These are phyloP conservation scores for Piloderma croceum DNA, from an alignment of 768 basidiomycete species.

Conservation along the genomic window DNA sequence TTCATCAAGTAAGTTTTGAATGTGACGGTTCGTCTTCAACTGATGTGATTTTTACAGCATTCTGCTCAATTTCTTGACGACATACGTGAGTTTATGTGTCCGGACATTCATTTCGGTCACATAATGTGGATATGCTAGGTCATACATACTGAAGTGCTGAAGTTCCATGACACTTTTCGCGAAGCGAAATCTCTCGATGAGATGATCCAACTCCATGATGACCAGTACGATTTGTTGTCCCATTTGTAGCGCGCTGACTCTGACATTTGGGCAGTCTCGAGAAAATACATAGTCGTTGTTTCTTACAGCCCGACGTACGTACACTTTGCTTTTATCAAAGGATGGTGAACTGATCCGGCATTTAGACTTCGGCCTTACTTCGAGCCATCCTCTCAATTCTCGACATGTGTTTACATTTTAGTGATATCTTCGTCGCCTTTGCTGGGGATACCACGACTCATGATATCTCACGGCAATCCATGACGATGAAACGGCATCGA, in stretches of 20 bases:
- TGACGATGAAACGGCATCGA: conserved; percentile 52
- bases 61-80: conserved; percentile 65
- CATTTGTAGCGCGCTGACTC: neutral
- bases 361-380: conserved; percentile 58
- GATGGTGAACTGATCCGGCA: conserved; percentile 2
- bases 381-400: conserved; percentile 63
- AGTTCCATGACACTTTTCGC: conserved; percentile 53
- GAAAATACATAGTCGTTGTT: conserved; percentile 54
- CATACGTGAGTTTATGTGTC: conserved; percentile 44
- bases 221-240: conserved; percentile 46
- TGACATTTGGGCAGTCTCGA: conserved; percentile 47
- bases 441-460: conserved; percentile 56
- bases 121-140: conserved; percentile 48
- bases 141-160: conserved; percentile 53
- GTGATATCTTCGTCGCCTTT: conserved; percentile 54
- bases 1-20: conserved; percentile 66
- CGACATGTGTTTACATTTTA: conserved; percentile 71
- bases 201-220: conserved; percentile 62
- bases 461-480: conserved; percentile 46
- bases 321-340: neutral
- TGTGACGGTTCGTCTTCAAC: neutral
- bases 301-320: conserved; percentile 57
- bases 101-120: conserved; percentile 1
- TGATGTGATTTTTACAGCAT: conserved; percentile 35
- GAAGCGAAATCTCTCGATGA: conserved; percentile 65